Evolutionary conservation across 2,329 filamentous ascomycete genomes (phyloP), one percentile per base, ranked within the genome.

Genomic region (Ophiostoma sp.): DNA sequence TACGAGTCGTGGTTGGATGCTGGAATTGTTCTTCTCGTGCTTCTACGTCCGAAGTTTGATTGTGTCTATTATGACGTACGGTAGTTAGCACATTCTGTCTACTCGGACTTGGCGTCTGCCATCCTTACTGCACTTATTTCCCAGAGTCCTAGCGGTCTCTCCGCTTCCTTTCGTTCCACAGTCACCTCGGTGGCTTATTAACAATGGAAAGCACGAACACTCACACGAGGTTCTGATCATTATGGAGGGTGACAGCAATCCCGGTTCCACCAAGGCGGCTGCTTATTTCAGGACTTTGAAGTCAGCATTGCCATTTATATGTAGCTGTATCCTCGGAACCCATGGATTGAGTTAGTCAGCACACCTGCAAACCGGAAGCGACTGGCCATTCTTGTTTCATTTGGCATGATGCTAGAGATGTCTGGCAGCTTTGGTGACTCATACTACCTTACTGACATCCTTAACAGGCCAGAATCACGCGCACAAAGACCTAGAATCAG

Each of bases 1-100:
- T n/a, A 8, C 47, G 18, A n/a, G 47, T n/a, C 76, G 81, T 40
- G 79, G 76, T 5, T 79, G 78, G 76, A 77, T 77, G 2, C 74
- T 79, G 0, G 79, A 78, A 0, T 38, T 81, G 11, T 74, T 80
- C 47, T 69, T 73, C 52, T 73, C 73, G 0, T 75, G 71, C 68
- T 77, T 72, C 64, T 76, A 74, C 16, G 71, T 77, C 8, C 75
- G 76, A 36, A 74, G 73, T 9, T 71, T 77, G 3, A 64, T 74
- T 1, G 74, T 75, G 0, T 72, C 76, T 2, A 73, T 74, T 41
- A 74, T 76, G 40, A 76, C 72, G 38, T 76, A 76, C 64, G 77
- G 47, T n/a, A 52, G 47, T 5, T 16, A 52, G n/a, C 12, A 27
- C 11, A 55, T 55, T 55, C n/a, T 55, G n/a, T 27, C n/a, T 27